Percentiles rank a stretch among this genome's conserved stretches.
Evolutionary conservation across 345 rosid genomes (phyloP).

Genomic region (Brassica juncea): DNA sequence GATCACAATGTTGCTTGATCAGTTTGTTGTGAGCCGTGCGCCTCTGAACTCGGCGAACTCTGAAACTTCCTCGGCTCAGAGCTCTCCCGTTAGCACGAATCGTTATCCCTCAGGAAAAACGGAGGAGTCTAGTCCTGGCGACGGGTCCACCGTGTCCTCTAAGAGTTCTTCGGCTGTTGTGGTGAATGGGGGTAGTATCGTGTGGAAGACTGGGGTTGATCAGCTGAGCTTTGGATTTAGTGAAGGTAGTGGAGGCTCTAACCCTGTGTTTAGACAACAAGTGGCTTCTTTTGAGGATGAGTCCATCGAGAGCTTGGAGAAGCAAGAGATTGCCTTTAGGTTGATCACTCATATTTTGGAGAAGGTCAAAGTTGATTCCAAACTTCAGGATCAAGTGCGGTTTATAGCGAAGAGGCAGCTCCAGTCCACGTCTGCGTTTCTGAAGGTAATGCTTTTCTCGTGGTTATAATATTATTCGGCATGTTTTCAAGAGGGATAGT

Average conservation of each 20-base stretch:
- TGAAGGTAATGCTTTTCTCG: conserved; percentile 62
- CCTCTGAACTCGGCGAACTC: conserved; percentile 48
- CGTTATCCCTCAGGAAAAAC: conserved; percentile 38
- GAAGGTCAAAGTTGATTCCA: conserved; percentile 62
- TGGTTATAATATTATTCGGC: background rate
- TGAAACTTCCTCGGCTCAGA: conserved; percentile 63
- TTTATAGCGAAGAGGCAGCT: conserved; percentile 82
- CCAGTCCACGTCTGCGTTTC: conserved; percentile 82
- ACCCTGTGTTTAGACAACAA: conserved; percentile 58
- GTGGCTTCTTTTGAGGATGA: conserved; percentile 84
- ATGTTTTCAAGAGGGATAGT: conserved; percentile 6
- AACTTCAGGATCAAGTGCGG: conserved; percentile 79
- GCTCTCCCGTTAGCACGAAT: conserved; percentile 66
- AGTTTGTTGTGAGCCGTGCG: conserved; percentile 47
- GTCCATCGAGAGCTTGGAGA: conserved; percentile 83
- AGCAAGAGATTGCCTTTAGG: conserved; percentile 83
- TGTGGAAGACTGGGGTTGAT: conserved; percentile 63
- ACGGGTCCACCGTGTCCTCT: conserved; percentile 46
- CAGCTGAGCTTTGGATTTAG: conserved; percentile 47
- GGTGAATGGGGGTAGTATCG: conserved; percentile 60
- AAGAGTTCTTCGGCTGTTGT: conserved; percentile 44
- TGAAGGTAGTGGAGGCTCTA: conserved; percentile 55
- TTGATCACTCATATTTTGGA: conserved; percentile 74
- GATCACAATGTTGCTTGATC: conserved; percentile 65
- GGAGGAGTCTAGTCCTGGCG: conserved; percentile 62